These are phyloP conservation scores for Sambucus nigra DNA, from an alignment of 129 eudicot species.

Conservation along the genomic window DNA sequence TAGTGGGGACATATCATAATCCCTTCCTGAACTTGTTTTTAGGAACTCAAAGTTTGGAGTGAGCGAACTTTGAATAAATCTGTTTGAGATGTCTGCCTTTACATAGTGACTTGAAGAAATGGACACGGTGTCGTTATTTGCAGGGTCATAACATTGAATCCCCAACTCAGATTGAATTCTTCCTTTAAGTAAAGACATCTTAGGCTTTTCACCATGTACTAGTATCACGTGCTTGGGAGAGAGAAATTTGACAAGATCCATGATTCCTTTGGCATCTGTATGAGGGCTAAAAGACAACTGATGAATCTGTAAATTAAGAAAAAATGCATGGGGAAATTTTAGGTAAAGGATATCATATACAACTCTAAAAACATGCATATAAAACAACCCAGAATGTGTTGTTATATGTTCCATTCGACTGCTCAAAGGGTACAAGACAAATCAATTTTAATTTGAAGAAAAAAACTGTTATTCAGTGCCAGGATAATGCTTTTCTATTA, in stretches of 20 bases:
- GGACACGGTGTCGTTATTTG: slow-evolving; percentile 54
- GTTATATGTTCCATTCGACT: too few species aligned
- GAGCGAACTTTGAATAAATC: slow-evolving; percentile 31
- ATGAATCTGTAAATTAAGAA: slow-evolving; percentile 46
- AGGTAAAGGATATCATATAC: not conserved
- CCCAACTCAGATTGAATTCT: slow-evolving; percentile 57
- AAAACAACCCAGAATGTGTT: too few species aligned
- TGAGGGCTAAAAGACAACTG: slow-evolving; percentile 89
- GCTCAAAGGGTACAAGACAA: too few species aligned
- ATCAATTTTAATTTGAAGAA: too few species aligned
- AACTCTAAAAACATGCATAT: not conserved
- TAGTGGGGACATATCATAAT: slow-evolving; percentile 19
- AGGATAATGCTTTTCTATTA: too few species aligned
- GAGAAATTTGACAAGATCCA: slow-evolving; percentile 86
- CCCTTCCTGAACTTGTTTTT: slow-evolving; percentile 14
- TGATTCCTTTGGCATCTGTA: slow-evolving; percentile 90
- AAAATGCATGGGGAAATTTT: not conserved
- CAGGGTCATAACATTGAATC: slow-evolving; percentile 48
- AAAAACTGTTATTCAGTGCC: too few species aligned
- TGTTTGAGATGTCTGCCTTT: slow-evolving; percentile 45
- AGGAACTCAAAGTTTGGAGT: slow-evolving; percentile 68
- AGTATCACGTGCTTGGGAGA: slow-evolving; percentile 83
- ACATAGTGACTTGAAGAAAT: slow-evolving; percentile 56
- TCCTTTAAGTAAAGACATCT: slow-evolving; percentile 53
- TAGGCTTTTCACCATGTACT: slow-evolving; percentile 83